Evolutionary conservation across 2,329 filamentous ascomycete genomes (phyloP), one percentile per base, ranked within the genome.

Genomic region (Beauveria pseudobassiana): DNA sequence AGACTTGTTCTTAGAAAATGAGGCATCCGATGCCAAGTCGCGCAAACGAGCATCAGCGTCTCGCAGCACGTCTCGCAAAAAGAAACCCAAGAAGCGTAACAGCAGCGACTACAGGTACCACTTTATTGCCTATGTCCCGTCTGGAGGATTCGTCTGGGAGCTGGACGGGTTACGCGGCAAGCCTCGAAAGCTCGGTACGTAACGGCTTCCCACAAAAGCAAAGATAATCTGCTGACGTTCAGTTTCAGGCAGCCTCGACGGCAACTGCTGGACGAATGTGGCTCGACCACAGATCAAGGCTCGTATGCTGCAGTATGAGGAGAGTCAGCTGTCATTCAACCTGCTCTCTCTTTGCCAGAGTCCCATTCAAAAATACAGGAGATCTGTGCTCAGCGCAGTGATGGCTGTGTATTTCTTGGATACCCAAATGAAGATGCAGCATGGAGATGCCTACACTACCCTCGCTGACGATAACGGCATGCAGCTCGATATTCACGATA

Each of bases 81-180:
- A 72, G 46, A 78, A 70, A 63, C 67, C 69, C 38, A 71, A 74
- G 45, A 75, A 76, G 40, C 63, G 75, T n/a, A 72, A 74, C 5
- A 76, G 82, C 7, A 75, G 80, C 0, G 83, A 90, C n/a, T 81
- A 83, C 14, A 87, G 84, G 0, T 95, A 88, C 70, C 93, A 98
- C 71, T 98, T 95, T 73, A 88, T 96, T 65, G 93, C 92, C 7
- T 96, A 93, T 70, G 86, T 97, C 34, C 90, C 91, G 2, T 82
- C 86, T 16, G 80, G 82, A n/a, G 87, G 84, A 2, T 78, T 84
- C 61, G 83, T 96, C 16, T 97, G 91, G 91, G 90, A 93, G 71
- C 84, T 98, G 5, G 93, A 98, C 73, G 93, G 93, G 5, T 78
- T 97, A 24, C 86, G 93, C 71, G 78, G 78, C 48, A 84, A 87